Evolutionary conservation across 2,329 filamentous ascomycete genomes (phyloP).

Genomic region (Beauveria scarabaeidicola): DNA sequence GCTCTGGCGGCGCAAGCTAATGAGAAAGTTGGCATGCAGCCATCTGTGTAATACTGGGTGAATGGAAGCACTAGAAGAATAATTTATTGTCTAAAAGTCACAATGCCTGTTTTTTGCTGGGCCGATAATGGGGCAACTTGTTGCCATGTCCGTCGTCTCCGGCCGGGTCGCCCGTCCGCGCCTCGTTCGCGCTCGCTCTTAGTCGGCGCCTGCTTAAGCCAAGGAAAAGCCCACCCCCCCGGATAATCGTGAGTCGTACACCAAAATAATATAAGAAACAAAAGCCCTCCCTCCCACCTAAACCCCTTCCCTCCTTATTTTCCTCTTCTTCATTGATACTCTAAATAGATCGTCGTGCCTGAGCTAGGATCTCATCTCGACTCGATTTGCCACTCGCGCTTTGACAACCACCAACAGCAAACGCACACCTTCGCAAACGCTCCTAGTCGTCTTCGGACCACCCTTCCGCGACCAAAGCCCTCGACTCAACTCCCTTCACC

Average conservation of each 20-base stretch:
- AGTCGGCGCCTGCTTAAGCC: constrained; percentile 7
- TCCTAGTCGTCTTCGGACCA: background rate
- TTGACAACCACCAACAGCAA: background rate
- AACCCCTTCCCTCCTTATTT: background rate
- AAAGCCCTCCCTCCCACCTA: constrained; percentile 1
- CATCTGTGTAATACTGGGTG: background rate
- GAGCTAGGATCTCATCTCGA: constrained; percentile 2
- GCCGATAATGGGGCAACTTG: constrained; percentile 2
- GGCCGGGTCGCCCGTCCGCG: constrained; percentile 10
- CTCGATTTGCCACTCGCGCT: background rate
- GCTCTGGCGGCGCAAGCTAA: background rate
- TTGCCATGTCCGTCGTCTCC: constrained; percentile 3
- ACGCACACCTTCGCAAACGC: background rate
- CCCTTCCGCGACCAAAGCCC: background rate
- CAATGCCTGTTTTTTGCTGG: background rate
- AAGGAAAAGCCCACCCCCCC: constrained; percentile 3
- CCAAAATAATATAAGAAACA: constrained; percentile 12
- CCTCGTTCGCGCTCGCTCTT: constrained; percentile 7
- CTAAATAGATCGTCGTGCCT: constrained; percentile 10
- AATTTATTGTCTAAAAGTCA: background rate
- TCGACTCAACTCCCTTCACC: background rate
- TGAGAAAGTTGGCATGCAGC: background rate
- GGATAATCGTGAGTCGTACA: constrained; percentile 9
- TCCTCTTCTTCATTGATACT: background rate
- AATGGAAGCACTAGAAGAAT: background rate